phyloP scores from a whole-genome alignment of 1,284 basidiomycete species.

The Retiboletus flavoniger region DNA sequence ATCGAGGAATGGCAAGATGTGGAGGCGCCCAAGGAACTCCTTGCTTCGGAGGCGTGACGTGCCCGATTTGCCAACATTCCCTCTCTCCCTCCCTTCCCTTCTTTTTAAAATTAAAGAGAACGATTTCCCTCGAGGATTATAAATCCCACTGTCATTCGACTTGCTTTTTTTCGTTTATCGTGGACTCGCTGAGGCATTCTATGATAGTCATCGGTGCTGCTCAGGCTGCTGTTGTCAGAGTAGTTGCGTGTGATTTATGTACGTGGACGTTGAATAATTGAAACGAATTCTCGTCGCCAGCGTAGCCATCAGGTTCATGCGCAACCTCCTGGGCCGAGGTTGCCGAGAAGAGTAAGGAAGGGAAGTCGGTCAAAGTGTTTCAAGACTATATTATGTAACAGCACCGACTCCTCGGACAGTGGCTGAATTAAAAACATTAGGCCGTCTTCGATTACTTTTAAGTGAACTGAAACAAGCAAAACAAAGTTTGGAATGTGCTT shows the following conservation, averaged over 20 bases:
- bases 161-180: not conserved
- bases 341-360: too few relatives aligned
- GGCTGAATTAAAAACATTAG: too few relatives aligned
- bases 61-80: not conserved
- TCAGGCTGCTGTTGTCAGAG: not conserved
- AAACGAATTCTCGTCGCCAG: not conserved
- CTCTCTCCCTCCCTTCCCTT: not conserved
- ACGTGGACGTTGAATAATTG: not conserved
- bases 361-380: too few relatives aligned
- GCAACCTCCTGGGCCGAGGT: too few relatives aligned
- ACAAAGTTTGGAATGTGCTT: too few relatives aligned
- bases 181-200: not conserved
- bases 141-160: not conserved
- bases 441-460: too few relatives aligned
- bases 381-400: too few relatives aligned
- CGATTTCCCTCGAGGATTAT: not conserved
- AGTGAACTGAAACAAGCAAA: too few relatives aligned
- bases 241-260: not conserved
- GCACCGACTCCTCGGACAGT: too few relatives aligned
- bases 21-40: slow-evolving; percentile 13
- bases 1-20: slow-evolving; percentile 32
- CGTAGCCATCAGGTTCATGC: not conserved
- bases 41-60: slow-evolving; percentile 8
- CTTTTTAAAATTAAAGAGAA: not conserved
- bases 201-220: not conserved